Evolutionary conservation across 2,329 filamentous ascomycete species (phyloP).

Genomic region (Colletotrichum lindemuthianum): DNA sequence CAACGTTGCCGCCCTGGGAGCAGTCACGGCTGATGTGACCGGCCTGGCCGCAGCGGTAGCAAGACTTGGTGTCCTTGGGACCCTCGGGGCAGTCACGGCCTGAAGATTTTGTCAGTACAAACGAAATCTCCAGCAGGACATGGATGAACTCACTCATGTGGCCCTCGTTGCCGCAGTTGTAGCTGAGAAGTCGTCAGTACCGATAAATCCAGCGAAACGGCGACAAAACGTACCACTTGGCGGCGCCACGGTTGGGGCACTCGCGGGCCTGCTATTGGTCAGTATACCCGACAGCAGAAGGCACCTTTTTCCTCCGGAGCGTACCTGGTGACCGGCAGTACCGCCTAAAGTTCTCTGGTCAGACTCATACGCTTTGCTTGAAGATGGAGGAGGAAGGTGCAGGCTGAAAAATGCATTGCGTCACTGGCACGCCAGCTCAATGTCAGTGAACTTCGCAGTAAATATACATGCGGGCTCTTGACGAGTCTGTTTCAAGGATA

Average conservation of each 20-base stretch:
- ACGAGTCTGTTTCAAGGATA: constrained; percentile 13
- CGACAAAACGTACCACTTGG: constrained; percentile 74
- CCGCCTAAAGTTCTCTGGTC: constrained; percentile 38
- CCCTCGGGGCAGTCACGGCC: constrained; percentile 92
- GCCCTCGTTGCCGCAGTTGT: constrained; percentile 81
- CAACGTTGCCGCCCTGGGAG: constrained; percentile 62
- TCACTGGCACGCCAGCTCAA: constrained; percentile 31
- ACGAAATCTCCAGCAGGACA: constrained; percentile 23
- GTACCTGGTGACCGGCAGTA: constrained; percentile 41
- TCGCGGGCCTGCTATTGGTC: constrained; percentile 74
- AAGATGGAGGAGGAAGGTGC: constrained; percentile 8
- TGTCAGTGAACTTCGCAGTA: constrained; percentile 33
- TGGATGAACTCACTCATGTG: constrained; percentile 75
- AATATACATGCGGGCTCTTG: constrained; percentile 18
- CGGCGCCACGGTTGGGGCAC: constrained; percentile 84
- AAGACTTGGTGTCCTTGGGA: constrained; percentile 85
- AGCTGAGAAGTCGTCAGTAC: constrained; percentile 61
- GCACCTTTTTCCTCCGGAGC: constrained; percentile 6
- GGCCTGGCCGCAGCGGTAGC: constrained; percentile 81
- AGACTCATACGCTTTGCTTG: constrained; percentile 31
- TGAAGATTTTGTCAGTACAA: constrained; percentile 47
- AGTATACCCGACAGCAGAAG: constrained; percentile 32
- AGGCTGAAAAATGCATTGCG: constrained; percentile 5
- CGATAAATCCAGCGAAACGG: constrained; percentile 10
- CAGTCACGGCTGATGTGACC: constrained; percentile 92